Conservation (phyloP, 2,329 filamentous ascomycete genomes). For the Periconia digitata region DNA sequence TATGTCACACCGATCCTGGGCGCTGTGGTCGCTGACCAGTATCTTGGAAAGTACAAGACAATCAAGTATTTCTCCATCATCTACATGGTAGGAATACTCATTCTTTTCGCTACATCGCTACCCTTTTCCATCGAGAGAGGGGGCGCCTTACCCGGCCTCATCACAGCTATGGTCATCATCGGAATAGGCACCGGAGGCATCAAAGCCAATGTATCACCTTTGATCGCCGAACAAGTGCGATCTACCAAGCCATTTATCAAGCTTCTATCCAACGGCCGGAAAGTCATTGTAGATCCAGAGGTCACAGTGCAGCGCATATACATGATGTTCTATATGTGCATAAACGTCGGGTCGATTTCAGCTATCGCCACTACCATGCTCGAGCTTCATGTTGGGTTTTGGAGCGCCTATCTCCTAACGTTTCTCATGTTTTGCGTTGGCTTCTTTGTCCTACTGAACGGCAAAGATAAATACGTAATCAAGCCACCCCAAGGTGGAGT, state of each 20-base stretch:
- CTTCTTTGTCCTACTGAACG: slow-evolving; percentile 52
- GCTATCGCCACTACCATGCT: slow-evolving; percentile 69
- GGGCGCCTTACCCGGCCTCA: slow-evolving; percentile 63
- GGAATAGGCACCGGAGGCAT: slow-evolving; percentile 78
- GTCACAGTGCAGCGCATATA: slow-evolving; percentile 51
- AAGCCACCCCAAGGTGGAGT: slow-evolving; percentile 42
- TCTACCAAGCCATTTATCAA: slow-evolving; percentile 46
- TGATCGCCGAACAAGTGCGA: slow-evolving; percentile 53
- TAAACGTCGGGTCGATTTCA: slow-evolving; percentile 71
- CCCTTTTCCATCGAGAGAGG: slow-evolving; percentile 64
- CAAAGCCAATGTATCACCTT: slow-evolving; percentile 71
- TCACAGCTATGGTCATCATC: slow-evolving; percentile 66
- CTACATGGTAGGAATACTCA: slow-evolving; percentile 66
- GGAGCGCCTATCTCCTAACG: slow-evolving; percentile 67
- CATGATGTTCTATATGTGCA: slow-evolving; percentile 70
- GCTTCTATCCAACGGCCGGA: slow-evolving; percentile 40
- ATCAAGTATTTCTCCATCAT: slow-evolving; percentile 67
- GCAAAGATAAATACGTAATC: slow-evolving; percentile 39
- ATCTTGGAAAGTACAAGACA: slow-evolving; percentile 69
- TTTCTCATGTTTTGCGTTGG: slow-evolving; percentile 68
- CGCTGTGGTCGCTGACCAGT: slow-evolving; percentile 64
- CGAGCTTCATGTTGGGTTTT: slow-evolving; percentile 70
- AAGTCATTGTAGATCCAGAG: slow-evolving; percentile 49
- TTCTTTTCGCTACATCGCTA: slow-evolving; percentile 66
- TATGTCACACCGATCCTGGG: slow-evolving; percentile 52